Conservation (phyloP, 305 asterid species). For the Plantago lanceolata region DNA sequence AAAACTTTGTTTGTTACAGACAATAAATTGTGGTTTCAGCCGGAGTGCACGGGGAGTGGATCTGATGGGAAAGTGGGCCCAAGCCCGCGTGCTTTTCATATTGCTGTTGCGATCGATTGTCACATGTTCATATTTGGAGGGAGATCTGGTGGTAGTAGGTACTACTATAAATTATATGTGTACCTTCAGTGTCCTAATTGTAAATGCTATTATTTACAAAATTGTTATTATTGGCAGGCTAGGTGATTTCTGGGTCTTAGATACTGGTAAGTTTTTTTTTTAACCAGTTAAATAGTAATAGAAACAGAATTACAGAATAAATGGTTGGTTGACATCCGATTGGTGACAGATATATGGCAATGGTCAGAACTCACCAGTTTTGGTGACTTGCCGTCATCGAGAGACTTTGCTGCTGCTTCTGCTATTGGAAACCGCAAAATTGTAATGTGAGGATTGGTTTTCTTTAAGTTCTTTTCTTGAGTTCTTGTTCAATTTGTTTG, state of each 20-base stretch:
- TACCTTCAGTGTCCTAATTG: slow-evolving; percentile 17
- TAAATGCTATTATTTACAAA: slow-evolving; percentile 24
- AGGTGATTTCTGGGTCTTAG: slow-evolving; percentile 98
- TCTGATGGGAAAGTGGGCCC: slow-evolving; percentile 82
- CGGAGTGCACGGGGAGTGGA: slow-evolving; percentile 73
- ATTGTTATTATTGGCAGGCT: slow-evolving; percentile 50
- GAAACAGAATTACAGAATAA: slow-evolving; percentile 12
- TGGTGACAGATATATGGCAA: slow-evolving; percentile 80
- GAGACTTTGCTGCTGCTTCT: slow-evolving; percentile 96
- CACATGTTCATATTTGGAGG: slow-evolving; percentile 96
- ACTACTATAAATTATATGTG: slow-evolving; percentile 13
- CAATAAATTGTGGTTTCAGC: slow-evolving; percentile 82
- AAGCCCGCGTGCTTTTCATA: slow-evolving; percentile 82
- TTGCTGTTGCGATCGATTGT: slow-evolving; percentile 82
- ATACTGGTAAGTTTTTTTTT: slow-evolving; percentile 64
- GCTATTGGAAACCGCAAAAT: slow-evolving; percentile 85
- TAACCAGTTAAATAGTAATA: slow-evolving; percentile 13
- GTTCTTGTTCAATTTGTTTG: slow-evolving; percentile 16
- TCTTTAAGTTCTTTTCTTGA: slow-evolving; percentile 16
- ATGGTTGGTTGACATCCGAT: slow-evolving; percentile 20
- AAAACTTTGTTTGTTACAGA: slow-evolving; percentile 47
- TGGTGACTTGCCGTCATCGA: slow-evolving; percentile 89
- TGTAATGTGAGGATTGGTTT: slow-evolving; percentile 55
- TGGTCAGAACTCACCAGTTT: slow-evolving; percentile 98
- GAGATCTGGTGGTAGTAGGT: slow-evolving; percentile 85